Conservation (phyloP, 352 stramenopile genomes). For the Thraustochytrium sp. region DNA sequence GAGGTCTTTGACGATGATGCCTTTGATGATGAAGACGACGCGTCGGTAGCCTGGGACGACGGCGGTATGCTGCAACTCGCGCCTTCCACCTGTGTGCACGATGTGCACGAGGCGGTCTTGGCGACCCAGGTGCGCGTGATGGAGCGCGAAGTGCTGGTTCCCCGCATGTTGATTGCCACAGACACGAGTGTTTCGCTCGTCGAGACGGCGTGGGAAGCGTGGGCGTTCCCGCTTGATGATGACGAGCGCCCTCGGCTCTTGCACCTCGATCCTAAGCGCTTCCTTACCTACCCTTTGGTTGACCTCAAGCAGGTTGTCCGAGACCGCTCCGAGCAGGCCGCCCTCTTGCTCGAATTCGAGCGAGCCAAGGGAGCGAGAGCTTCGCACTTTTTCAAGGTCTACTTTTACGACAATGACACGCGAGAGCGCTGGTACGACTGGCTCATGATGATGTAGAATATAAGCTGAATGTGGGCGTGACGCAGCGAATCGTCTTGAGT, state of each 20-base stretch:
- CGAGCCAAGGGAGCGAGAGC: not conserved
- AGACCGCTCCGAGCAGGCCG: not conserved
- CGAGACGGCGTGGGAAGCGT: not conserved
- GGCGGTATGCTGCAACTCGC: not conserved
- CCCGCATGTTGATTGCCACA: not conserved
- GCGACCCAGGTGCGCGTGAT: not conserved
- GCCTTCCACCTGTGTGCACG: not conserved
- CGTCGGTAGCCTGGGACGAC: not conserved
- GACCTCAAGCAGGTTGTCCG: not conserved
- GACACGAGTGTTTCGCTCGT: not conserved
- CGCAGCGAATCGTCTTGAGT: not conserved
- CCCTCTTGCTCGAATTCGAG: not conserved
- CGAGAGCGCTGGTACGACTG: slow-evolving; percentile 16
- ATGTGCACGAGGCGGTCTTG: not conserved
- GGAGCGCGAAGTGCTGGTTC: not conserved
- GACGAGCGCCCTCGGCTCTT: too few relatives aligned
- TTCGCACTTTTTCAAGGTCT: not conserved
- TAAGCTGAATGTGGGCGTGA: not conserved
- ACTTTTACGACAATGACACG: slow-evolving; percentile 28
- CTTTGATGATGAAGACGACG: not conserved
- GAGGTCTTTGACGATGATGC: not conserved
- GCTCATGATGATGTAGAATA: not conserved
- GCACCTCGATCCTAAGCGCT: too few relatives aligned
- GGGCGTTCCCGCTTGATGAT: not conserved
- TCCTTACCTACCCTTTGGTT: not conserved